Base-by-base conservation (phyloP, 2,329 filamentous ascomycete species). In the Penicillium sp. region DNA sequence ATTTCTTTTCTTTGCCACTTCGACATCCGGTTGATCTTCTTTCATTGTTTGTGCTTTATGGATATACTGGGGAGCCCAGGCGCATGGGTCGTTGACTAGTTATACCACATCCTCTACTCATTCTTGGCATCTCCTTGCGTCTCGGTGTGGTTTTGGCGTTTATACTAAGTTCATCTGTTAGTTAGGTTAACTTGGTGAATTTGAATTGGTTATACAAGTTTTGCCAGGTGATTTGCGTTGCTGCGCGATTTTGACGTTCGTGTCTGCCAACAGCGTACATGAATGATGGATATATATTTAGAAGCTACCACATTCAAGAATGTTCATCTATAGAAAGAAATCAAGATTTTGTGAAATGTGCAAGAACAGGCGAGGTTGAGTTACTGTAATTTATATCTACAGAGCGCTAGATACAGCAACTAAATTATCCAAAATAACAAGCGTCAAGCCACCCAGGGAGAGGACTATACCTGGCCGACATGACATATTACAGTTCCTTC, bases 331-430 rank as follows among this genome's bases (percentile, higher is more conserved):
- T 23, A 34, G 8, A 9, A 3, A 34, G 8, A 9, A 3, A 4
- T 1, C n/a, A n/a, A 21, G 15, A 25, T n/a, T 16, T 21, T 23
- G 1, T 9, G 13, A 12, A 9, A 16, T 21, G 31, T 29, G 5
- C 10, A 18, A 35, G 12, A 48, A 23, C 13, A 29, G 29, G 16
- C 13, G 48, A 50, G 50, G 23, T 29, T 55, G 31, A 42, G 38
- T 57, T 60, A 52, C 56, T 54, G 57, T 35, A 34, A 55, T 60
- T 41, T 51, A 57, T 63, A 63, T 62, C 55, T 62, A 62, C 60
- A 63, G 39, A 57, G 37, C 44, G 53, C 60, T 63, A 62, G 54
- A 54, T 57, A 63, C 54, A 57, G 55, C 55, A 58, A 53, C 15
- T 29, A 48, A 58, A 46, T 54, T 47, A 55, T 45, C 32, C 44